phyloP scores from a whole-genome alignment of 2,329 filamentous ascomycete genomes.

The Exophiala spinifera region DNA sequence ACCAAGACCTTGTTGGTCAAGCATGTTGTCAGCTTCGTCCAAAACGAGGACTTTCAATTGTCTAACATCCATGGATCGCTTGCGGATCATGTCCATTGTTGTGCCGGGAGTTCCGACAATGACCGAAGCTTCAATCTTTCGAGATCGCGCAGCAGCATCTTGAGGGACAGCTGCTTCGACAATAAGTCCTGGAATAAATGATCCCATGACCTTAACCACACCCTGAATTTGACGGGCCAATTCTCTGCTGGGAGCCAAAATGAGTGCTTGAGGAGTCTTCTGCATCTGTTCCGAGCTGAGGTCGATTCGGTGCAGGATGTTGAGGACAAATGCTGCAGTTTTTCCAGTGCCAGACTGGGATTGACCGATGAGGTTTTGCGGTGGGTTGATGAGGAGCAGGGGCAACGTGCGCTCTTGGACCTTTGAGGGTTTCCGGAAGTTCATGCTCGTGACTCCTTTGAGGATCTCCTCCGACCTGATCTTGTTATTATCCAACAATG shows the following conservation, averaged over 20 bases:
- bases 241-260: conserved; percentile 89
- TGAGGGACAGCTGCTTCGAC: conserved; percentile 80
- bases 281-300: conserved; percentile 58
- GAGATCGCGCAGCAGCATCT: conserved; percentile 65
- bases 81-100: conserved; percentile 79
- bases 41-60: conserved; percentile 80
- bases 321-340: conserved; percentile 92
- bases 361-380: conserved; percentile 91
- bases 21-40: conserved; percentile 98
- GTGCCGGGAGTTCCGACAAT: conserved; percentile 94
- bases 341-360: conserved; percentile 99
- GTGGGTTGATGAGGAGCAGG: conserved; percentile 80
- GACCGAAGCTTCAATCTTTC: conserved; percentile 70
- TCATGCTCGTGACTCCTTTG: conserved; percentile 73
- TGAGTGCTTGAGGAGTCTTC: conserved; percentile 71
- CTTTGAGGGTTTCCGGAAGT: conserved; percentile 93
- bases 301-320: conserved; percentile 83
- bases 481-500: neutral
- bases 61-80: conserved; percentile 68
- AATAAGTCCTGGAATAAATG: conserved; percentile 72
- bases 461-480: conserved; percentile 52
- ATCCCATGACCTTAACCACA: conserved; percentile 78
- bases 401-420: conserved; percentile 95
- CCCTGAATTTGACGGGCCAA: conserved; percentile 89
- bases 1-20: conserved; percentile 90